These are phyloP conservation scores for Emmonsiellopsis sp. DNA, from an alignment of 2,329 filamentous ascomycete species.

Conservation along the genomic window DNA sequence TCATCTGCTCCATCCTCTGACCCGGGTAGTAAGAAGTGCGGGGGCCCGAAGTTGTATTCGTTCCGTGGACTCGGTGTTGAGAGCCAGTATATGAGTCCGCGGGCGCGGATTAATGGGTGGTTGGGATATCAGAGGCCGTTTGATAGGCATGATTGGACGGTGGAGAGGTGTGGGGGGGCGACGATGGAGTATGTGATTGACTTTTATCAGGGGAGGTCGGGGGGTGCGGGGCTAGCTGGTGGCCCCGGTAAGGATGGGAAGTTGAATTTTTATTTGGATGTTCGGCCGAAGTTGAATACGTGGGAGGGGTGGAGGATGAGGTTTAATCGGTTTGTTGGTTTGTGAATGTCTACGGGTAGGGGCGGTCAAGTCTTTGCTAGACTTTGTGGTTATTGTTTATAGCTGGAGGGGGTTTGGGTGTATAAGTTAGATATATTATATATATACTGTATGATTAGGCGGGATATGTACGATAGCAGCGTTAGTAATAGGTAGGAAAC, in stretches of 20 bases:
- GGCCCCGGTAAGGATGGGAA: slow-evolving; percentile 24
- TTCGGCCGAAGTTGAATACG: slow-evolving; percentile 55
- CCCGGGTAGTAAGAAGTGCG: slow-evolving; percentile 55
- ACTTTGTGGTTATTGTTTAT: not conserved
- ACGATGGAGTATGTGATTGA: slow-evolving; percentile 94
- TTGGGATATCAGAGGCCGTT: slow-evolving; percentile 89
- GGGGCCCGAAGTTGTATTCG: slow-evolving; percentile 70
- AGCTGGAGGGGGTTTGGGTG: not conserved
- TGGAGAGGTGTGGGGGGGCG: slow-evolving; percentile 70
- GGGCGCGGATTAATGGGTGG: slow-evolving; percentile 70
- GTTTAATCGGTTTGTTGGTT: slow-evolving; percentile 37
- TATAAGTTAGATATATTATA: not conserved
- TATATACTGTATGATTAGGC: slow-evolving; percentile 1
- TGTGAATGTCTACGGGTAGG: slow-evolving; percentile 12
- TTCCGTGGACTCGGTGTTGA: slow-evolving; percentile 59
- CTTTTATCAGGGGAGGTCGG: slow-evolving; percentile 72
- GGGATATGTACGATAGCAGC: not conserved
- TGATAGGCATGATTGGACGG: slow-evolving; percentile 94
- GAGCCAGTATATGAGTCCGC: slow-evolving; percentile 59
- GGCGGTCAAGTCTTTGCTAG: not conserved
- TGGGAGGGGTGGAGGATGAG: slow-evolving; percentile 53
- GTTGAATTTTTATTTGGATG: slow-evolving; percentile 56
- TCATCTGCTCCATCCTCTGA: slow-evolving; percentile 47
- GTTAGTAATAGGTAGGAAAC: not conserved
- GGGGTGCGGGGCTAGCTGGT: slow-evolving; percentile 23